Conservation (phyloP, 164 flowering plant genomes). For the Umbilicus rupestris region DNA sequence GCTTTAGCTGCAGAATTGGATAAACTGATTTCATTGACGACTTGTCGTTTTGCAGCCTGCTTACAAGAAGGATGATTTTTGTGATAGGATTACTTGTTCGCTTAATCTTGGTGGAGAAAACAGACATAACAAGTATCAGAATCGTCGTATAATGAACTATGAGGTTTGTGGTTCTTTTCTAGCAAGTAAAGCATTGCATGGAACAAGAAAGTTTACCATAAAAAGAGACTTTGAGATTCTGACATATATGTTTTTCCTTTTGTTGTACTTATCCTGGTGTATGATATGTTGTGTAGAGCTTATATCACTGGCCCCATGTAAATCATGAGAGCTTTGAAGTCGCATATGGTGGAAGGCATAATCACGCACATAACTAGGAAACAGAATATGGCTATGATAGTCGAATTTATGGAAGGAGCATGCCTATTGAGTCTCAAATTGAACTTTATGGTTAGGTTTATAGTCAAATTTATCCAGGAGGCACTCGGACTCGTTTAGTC, state of each 20-base stretch:
- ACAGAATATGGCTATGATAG: not conserved
- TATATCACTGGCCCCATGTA: not conserved
- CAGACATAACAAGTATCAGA: not conserved
- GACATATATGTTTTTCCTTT: not conserved
- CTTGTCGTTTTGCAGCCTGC: conserved; percentile 7
- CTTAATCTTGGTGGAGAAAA: not conserved
- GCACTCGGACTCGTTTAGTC: too few relatives aligned
- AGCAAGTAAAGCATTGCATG: not conserved
- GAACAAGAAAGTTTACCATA: too few relatives aligned
- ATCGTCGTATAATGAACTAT: not conserved
- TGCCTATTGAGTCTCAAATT: too few relatives aligned
- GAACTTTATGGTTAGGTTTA: too few relatives aligned
- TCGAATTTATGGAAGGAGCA: too few relatives aligned
- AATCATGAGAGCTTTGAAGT: not conserved
- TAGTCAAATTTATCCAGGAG: too few relatives aligned
- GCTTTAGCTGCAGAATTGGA: not conserved
- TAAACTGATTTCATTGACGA: not conserved
- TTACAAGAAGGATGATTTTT: conserved; percentile 10
- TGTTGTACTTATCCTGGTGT: not conserved
- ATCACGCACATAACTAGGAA: not conserved
- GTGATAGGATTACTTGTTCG: not conserved
- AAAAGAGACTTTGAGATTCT: not conserved
- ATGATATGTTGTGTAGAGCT: not conserved
- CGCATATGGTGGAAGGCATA: not conserved
- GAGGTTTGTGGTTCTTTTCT: not conserved